These are phyloP conservation scores for Acanthamoeba lenticulata DNA, from an alignment of 208 protist genomes.

Conservation along the genomic window DNA sequence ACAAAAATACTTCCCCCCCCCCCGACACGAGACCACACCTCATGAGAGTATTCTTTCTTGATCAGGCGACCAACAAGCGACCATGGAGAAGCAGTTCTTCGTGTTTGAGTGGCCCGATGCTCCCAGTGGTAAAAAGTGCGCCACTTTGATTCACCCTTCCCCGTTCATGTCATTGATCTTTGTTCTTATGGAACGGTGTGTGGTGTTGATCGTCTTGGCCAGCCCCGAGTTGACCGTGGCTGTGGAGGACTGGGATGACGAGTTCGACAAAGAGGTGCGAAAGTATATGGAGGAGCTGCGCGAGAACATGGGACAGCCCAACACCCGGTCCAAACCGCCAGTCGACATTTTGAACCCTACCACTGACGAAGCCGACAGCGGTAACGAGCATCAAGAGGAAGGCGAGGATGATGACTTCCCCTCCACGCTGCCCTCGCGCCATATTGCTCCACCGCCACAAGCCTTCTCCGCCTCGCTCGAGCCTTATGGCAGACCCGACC, in stretches of 20 bases:
- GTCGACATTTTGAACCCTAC: not conserved
- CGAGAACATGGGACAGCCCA: not conserved
- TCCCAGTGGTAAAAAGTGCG: not conserved
- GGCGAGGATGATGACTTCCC: not conserved
- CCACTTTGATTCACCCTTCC: no score
- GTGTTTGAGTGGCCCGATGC: not conserved
- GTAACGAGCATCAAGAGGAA: not conserved
- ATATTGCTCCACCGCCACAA: no score
- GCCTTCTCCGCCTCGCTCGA: no score
- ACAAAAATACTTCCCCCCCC: no score
- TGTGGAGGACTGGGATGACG: not conserved
- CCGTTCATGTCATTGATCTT: not conserved
- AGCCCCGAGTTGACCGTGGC: not conserved
- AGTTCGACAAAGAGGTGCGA: not conserved
- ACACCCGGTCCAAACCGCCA: not conserved
- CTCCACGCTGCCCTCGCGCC: no score
- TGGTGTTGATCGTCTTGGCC: no score
- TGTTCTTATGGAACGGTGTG: not conserved
- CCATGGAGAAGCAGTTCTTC: not conserved
- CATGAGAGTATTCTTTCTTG: no score
- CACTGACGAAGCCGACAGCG: no score
- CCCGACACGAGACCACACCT: no score
- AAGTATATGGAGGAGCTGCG: not conserved
- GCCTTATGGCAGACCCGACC: not conserved
- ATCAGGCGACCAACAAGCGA: not conserved